These are phyloP conservation scores for Fusarium metavorans DNA, from an alignment of 2,329 filamentous ascomycete species.

Conservation along the genomic window DNA sequence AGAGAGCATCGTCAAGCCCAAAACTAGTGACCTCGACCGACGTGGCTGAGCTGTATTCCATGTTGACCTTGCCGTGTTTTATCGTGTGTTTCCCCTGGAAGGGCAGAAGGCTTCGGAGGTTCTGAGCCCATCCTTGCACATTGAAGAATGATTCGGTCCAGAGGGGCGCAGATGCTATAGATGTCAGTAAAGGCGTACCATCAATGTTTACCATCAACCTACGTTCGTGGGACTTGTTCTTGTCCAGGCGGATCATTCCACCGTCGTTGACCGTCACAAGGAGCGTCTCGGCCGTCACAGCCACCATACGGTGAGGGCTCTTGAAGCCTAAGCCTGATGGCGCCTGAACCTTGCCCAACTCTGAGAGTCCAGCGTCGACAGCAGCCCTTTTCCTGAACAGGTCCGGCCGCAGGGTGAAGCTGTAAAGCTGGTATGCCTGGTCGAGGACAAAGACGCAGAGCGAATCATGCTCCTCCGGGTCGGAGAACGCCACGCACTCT, in stretches of 20 bases:
- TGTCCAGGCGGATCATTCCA: conserved; percentile 77
- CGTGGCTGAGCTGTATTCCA: conserved; percentile 76
- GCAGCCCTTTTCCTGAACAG: conserved; percentile 79
- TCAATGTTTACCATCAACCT: conserved; percentile 37
- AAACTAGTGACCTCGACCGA: conserved; percentile 68
- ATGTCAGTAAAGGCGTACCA: conserved; percentile 6
- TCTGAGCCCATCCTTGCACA: conserved; percentile 78
- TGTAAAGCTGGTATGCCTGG: conserved; percentile 82
- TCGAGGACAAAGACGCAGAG: conserved; percentile 85
- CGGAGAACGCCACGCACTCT: conserved; percentile 84
- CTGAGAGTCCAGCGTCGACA: conserved; percentile 78
- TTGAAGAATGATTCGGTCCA: conserved; percentile 83
- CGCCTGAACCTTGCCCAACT: conserved; percentile 80
- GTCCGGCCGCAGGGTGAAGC: conserved; percentile 84
- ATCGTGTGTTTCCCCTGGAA: conserved; percentile 75
- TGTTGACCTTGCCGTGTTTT: conserved; percentile 71
- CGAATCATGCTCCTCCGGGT: conserved; percentile 81
- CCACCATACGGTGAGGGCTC: conserved; percentile 83
- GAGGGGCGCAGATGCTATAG: conserved; percentile 42
- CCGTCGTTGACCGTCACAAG: conserved; percentile 87
- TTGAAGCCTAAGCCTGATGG: conserved; percentile 83
- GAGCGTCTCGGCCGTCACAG: conserved; percentile 78
- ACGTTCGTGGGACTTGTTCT: conserved; percentile 63
- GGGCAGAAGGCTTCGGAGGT: conserved; percentile 73
- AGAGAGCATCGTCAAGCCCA: conserved; percentile 62